A percentile compares a stretch with the other conserved stretches of the same genome.
These are phyloP conservation scores for Calonectria ilicicola DNA, from an alignment of 2,329 filamentous ascomycete genomes.

Conservation along the genomic window DNA sequence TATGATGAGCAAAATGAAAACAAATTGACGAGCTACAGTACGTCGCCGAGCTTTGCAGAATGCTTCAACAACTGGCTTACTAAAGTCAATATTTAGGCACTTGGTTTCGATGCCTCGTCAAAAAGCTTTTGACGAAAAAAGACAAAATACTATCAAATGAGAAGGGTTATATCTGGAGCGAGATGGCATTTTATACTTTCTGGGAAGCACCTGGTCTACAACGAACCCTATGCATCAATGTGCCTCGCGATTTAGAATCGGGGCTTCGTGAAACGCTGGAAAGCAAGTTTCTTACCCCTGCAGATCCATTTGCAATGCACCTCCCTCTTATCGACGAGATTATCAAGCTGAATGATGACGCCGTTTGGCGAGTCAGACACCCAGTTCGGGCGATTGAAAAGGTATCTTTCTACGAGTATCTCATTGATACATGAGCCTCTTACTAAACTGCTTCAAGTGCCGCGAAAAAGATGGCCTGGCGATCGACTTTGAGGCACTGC, in stretches of 20 bases:
- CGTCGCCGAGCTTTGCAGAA: not conserved
- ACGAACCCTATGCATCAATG: not conserved
- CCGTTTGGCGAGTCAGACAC: not conserved
- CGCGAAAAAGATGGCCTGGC: not conserved
- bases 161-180: slow-evolving; percentile 3
- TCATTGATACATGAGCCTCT: not conserved
- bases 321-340: not conserved
- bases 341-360: not conserved
- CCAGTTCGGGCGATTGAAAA: slow-evolving; percentile 8
- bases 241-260: not conserved
- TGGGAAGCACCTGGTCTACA: not conserved
- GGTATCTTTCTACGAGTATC: not conserved
- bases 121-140: not conserved
- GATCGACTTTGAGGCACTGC: not conserved
- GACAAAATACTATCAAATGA: not conserved
- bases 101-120: slow-evolving; percentile 11
- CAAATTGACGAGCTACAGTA: not conserved
- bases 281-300: not conserved
- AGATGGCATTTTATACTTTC: slow-evolving; percentile 7
- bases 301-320: slow-evolving; percentile 5
- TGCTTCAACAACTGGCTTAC: too few species aligned
- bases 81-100: not conserved
- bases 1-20: not conserved
- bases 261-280: not conserved
- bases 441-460: not conserved